A percentile compares a stretch with the other conserved stretches of the same genome.
Conservation (phyloP, 148 eudicot species). For the Rhododendron vialii region DNA sequence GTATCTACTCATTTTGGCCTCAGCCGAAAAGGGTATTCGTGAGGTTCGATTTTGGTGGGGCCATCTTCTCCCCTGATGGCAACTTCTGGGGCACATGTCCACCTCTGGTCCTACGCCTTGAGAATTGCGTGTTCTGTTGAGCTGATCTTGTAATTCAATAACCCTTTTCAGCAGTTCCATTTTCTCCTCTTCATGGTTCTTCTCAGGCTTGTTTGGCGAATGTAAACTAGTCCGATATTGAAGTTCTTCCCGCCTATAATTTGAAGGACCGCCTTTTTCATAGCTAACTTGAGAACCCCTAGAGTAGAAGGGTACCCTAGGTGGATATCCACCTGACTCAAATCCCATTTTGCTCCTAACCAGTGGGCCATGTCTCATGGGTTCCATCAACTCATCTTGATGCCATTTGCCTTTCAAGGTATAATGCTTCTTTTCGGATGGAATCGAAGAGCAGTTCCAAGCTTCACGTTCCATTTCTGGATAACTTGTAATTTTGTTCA, state of each 20-base stretch:
- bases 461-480: constrained; percentile 21
- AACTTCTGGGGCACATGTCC: constrained; percentile 26
- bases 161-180: constrained; percentile 31
- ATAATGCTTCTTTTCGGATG: constrained; percentile 22
- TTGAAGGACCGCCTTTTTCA: constrained; percentile 43
- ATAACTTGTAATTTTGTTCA: constrained; percentile 7
- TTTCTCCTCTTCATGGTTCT: constrained; percentile 32
- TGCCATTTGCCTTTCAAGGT: constrained; percentile 19
- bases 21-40: constrained; percentile 56
- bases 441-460: constrained; percentile 14
- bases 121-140: constrained; percentile 24
- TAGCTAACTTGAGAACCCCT: constrained; percentile 29
- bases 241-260: constrained; percentile 30
- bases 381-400: constrained; percentile 22
- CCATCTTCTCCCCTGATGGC: constrained; percentile 24
- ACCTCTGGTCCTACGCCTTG: constrained; percentile 26
- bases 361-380: constrained; percentile 15
- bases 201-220: constrained; percentile 24
- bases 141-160: constrained; percentile 39
- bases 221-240: constrained; percentile 17
- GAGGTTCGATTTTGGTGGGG: constrained; percentile 23
- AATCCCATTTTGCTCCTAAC: constrained; percentile 21
- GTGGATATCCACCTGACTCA: constrained; percentile 19
- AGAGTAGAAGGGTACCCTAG: constrained; percentile 30
- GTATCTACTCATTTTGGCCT: constrained; percentile 29